Evolutionary conservation across 2,329 filamentous ascomycete species (phyloP).

Genomic region (Arthrobotrys iridis): DNA sequence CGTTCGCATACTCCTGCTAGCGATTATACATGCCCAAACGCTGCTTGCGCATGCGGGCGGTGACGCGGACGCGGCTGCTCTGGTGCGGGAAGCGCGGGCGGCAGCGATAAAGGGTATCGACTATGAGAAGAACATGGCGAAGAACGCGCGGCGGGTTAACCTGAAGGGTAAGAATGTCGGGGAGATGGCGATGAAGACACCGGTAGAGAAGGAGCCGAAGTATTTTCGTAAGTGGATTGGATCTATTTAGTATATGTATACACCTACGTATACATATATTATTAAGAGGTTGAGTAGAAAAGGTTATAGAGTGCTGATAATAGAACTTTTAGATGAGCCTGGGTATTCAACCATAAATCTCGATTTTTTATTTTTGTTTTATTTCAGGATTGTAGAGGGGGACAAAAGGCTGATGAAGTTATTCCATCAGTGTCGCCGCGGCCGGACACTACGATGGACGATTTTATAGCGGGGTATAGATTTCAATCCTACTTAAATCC

Average conservation of each 20-base stretch:
- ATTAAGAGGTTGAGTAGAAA: too few species aligned
- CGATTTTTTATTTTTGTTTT: too few species aligned
- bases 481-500: too few species aligned
- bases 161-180: background rate
- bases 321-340: constrained; percentile 13
- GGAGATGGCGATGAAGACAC: background rate
- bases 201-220: constrained; percentile 16
- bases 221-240: constrained; percentile 35
- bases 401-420: background rate
- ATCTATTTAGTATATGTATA: background rate
- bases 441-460: constrained; percentile 40
- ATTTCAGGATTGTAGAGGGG: too few species aligned
- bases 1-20: background rate
- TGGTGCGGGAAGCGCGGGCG: background rate
- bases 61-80: too few species aligned
- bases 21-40: too few species aligned
- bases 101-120: background rate
- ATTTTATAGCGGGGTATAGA: constrained; percentile 25
- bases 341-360: background rate
- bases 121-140: background rate
- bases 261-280: too few species aligned
- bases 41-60: too few species aligned
- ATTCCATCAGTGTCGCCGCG: background rate
- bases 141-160: background rate
- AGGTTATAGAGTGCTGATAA: too few species aligned